Base-by-base conservation (phyloP, 192 early-diverging fungal species). In the Gryganskiella cystojenkinii region DNA sequence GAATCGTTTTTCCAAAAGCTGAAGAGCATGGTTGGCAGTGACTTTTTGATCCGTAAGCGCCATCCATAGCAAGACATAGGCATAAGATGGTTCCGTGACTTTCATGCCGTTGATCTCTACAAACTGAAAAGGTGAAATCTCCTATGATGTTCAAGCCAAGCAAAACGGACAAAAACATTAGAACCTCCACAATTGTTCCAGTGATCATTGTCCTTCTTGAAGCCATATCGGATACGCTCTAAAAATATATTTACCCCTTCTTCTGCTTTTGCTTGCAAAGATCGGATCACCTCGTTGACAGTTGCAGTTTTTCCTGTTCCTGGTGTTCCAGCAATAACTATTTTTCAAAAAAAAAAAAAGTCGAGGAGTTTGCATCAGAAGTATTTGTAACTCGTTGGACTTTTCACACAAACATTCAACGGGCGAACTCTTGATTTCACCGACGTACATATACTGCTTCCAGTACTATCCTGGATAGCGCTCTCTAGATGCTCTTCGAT, bases 21-120 rank as follows among this genome's bases (percentile, higher is more conserved):
- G 86, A 14, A 90, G 85, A 0, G 97, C 94, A 65, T 96, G 92
- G 40, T 83, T 86, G 22, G 94, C 70, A 14, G 90, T 90, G 7
- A 94, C 88, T 66, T 84, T 82, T 34, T 85, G 80, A 51, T 84
- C 79, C 28, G 85, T 82, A 9, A 98, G 63, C 0, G 84, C 86
- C 63, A 95, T 84, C 94, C 94, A 98, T 27, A 99, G 70, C 15
- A 90, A 81, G 4, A 85, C 84, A 81, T 98, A 98, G 0, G 95
- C 90, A 60, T 98, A 95, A 17, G 85, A 76, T 17, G 98, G 96
- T 54, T 98, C 95, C 0, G 92, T 94, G 63, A 99, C 84, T 73
- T 96, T 96, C 96, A 99, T 97, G 2, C 95, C 96, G 73, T 99
- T 99, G 30, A 99, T 94, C 79, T 99, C 96, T 33, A 96, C 90